Evolutionary conservation across 495 filamentous ascomycete species (phyloP).

Genomic region (Hypomontagnella submonticulosa): DNA sequence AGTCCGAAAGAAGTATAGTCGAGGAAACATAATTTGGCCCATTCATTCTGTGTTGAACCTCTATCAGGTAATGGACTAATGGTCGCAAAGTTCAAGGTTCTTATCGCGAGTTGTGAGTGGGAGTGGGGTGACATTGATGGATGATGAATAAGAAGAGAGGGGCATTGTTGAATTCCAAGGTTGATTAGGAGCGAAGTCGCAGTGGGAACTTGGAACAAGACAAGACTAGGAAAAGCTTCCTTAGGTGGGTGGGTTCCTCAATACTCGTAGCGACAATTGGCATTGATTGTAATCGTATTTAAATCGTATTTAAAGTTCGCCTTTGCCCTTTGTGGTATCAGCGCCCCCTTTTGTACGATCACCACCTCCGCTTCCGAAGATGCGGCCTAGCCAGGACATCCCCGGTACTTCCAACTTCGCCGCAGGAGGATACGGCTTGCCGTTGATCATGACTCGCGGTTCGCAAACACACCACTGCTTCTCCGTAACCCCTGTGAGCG

Average conservation of each 20-base stretch:
- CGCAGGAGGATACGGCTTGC: slow-evolving; percentile 71
- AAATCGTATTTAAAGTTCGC: slow-evolving; percentile 39
- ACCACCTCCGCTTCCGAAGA: slow-evolving; percentile 42
- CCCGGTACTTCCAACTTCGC: slow-evolving; percentile 54
- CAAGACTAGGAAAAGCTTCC: slow-evolving; percentile 5
- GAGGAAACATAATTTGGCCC: too few relatives aligned
- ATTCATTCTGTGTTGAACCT: too few relatives aligned
- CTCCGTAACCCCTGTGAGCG: slow-evolving; percentile 67
- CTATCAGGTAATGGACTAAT: too few relatives aligned
- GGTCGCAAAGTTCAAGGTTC: not conserved
- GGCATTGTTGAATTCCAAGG: slow-evolving; percentile 24
- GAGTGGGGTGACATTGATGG: slow-evolving; percentile 8
- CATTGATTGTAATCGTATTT: slow-evolving; percentile 1
- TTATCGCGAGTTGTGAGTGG: slow-evolving; percentile 22
- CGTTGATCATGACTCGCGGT: slow-evolving; percentile 66
- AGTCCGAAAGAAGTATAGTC: too few relatives aligned
- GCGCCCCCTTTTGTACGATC: slow-evolving; percentile 11
- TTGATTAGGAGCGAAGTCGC: slow-evolving; percentile 26
- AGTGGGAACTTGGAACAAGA: too few relatives aligned
- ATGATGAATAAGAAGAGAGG: slow-evolving; percentile 26
- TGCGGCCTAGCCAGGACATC: slow-evolving; percentile 35
- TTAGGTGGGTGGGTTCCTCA: too few relatives aligned
- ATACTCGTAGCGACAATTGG: slow-evolving; percentile 3
- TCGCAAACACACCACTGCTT: slow-evolving; percentile 69
- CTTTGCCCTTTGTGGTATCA: slow-evolving; percentile 36